Base-by-base conservation (phyloP, 495 filamentous ascomycete genomes). In the Apiosordaria backusii region DNA sequence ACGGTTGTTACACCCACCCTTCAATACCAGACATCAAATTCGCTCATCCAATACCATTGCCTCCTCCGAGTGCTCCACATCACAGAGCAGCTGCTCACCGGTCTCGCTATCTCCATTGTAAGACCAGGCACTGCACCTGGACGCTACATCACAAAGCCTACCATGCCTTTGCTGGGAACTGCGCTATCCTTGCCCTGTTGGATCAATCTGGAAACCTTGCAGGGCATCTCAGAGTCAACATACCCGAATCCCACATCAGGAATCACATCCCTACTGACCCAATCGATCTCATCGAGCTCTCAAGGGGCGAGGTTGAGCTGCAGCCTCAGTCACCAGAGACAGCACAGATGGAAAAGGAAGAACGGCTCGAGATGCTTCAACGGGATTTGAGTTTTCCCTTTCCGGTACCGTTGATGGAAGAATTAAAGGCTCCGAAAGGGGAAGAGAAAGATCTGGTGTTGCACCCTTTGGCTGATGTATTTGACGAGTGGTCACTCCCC, bases 401-500 rank as follows among this genome's bases (percentile, higher is more conserved):
- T 15, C 57, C 24, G 22, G 57, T 55, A 3, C 19, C 53, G 18
- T 5, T 21, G n/a, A 24, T 21, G 53, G 22, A 55, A 55, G 19
- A 55, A 18, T 5, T 21, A n/a, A 55, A 23, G 18, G 5, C n/a
- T 15, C 19, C 18, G 3, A 54, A 50, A 22, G 5, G 54, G 13
- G 2, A 1, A 1, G 61, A 26, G 16, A 54, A 45, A 16, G 29
- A 59, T 1, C 9, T 67, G 19, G 53, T 61, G 7, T 45, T 61
- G 23, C 66, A 66, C 27, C 66, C 60, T 0, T 50, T 68, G 1
- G 64, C 66, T 5, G 66, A 71, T 25, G 66, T 71, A 7, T 71
- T 68, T 64, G 66, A 68, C 24, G 69, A 71, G 50, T 68, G 63
- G 66, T 23, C 59, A 7, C 27, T 68, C 0, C 64, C 66, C n/a